Base-by-base conservation (phyloP, 2,329 filamentous ascomycete genomes). In the Neofusicoccum sp. region DNA sequence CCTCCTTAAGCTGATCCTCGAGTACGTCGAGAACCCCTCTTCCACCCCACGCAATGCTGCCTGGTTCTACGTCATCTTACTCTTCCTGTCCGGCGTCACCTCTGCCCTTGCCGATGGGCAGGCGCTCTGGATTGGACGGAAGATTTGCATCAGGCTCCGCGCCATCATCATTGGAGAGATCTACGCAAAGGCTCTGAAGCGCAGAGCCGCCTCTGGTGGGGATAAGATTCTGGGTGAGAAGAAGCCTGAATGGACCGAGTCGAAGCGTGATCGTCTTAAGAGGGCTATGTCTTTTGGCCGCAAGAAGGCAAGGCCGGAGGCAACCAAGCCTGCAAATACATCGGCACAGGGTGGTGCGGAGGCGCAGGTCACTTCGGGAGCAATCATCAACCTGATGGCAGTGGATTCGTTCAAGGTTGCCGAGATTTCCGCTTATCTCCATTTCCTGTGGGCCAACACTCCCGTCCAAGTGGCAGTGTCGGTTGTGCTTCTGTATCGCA, bases 371-470 rank as follows among this genome's bases (percentile, higher is more conserved):
- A 97, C 95, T 65, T 84, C 96, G 56, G 95, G 96, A 66, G 96
- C 95, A n/a, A 97, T 99, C 71, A 99, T 99, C 81, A 99, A 98
- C 76, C 83, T 99, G 68, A 99, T 99, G 95, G 96, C 95, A 9
- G 96, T 99, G 44, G 96, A 99, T 80, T 97, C 94, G 52, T 98
- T 98, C 86, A 99, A 99, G 79, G 92, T 99, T 62, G 91, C 92
- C 66, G 95, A 99, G 74, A 89, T 97, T 64, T 95, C 92, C 41
- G 91, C 94, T 0, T 99, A 99, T 74, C 81, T 99, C 36, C 95
- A 99, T 77, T 99, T 96, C 77, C 82, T 99, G n/a, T 90, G 94
- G 82, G 94, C 93, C 0, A 89, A 90, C 65, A 93, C 94, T 1
- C 95, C 95, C 0, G 91, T 95, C 0, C 93, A 98, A 77, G 85